These are phyloP conservation scores for Phaseolus lunatus DNA, from an alignment of 306 rosid genomes.

Conservation along the genomic window DNA sequence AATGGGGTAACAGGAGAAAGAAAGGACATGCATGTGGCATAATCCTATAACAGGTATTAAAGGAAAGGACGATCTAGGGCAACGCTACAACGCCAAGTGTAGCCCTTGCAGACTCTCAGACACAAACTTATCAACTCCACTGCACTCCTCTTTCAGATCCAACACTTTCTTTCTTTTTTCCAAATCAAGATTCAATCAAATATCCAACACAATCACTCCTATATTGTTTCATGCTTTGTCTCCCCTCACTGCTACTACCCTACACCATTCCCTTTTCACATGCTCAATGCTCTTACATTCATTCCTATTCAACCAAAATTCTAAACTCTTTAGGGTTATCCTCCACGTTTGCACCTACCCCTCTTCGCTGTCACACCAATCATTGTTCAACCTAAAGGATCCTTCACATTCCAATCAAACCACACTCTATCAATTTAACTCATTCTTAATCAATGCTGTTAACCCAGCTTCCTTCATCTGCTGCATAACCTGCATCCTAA, in stretches of 20 bases:
- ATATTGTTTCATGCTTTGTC: too few species aligned
- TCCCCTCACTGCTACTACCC: neutral
- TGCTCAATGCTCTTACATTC: neutral
- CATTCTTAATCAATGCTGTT: too few species aligned
- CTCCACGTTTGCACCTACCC: conserved; percentile 46
- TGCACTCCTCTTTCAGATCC: too few species aligned
- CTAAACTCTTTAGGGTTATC: conserved; percentile 13
- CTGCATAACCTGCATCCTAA: too few species aligned
- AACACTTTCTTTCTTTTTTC: too few species aligned
- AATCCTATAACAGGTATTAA: conserved; percentile 6
- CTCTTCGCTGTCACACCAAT: conserved; percentile 37
- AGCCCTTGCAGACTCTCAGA: neutral
- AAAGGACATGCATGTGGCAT: conserved; percentile 25
- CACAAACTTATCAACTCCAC: too few species aligned
- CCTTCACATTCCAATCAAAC: too few species aligned
- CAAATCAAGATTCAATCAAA: too few species aligned
- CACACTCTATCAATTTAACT: too few species aligned
- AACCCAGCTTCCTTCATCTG: too few species aligned
- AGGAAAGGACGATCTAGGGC: conserved; percentile 21
- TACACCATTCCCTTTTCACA: neutral
- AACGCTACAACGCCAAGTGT: conserved; percentile 31
- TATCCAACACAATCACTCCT: too few species aligned
- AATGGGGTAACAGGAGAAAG: neutral
- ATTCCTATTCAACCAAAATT: neutral
- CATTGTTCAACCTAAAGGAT: conserved; percentile 29